phyloP scores from a whole-genome alignment of 179 eudicot species.

The Amaranthus tricolor region DNA sequence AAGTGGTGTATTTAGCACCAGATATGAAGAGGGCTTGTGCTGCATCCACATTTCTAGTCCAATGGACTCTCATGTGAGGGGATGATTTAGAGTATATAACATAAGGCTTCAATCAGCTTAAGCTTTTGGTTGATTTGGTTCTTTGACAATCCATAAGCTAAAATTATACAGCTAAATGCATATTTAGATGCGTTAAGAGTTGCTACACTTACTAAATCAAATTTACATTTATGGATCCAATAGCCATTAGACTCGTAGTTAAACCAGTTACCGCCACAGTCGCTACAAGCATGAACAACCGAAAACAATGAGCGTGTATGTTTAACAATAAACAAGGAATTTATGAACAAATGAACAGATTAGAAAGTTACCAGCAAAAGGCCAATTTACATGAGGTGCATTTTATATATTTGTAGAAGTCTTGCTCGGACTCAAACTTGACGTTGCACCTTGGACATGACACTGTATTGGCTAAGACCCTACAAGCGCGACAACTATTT shows the following conservation, averaged over 20 bases:
- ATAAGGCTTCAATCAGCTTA: too few relatives aligned
- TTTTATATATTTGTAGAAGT: conserved; percentile 19
- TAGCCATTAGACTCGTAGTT: neutral
- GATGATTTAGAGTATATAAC: too few relatives aligned
- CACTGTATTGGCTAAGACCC: conserved; percentile 37
- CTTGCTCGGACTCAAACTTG: conserved; percentile 21
- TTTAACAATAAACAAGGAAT: neutral
- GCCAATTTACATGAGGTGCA: conserved; percentile 31
- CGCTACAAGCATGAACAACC: conserved; percentile 11
- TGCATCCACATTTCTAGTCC: neutral
- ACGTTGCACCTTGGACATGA: conserved; percentile 42
- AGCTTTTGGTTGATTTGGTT: too few relatives aligned
- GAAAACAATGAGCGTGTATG: neutral
- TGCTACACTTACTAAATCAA: neutral
- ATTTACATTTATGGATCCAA: neutral
- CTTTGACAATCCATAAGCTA: neutral
- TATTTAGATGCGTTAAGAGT: neutral
- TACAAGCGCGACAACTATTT: neutral
- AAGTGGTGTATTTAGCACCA: too few relatives aligned
- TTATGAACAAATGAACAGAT: neutral
- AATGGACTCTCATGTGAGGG: neutral
- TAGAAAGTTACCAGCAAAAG: conserved; percentile 36
- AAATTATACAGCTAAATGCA: neutral
- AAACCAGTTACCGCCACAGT: neutral
- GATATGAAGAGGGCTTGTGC: too few relatives aligned